Percentiles rank a stretch among this genome's conserved stretches.
These are phyloP conservation scores for Hygrocybe coccinea DNA, from an alignment of 768 basidiomycete genomes.

Conservation along the genomic window DNA sequence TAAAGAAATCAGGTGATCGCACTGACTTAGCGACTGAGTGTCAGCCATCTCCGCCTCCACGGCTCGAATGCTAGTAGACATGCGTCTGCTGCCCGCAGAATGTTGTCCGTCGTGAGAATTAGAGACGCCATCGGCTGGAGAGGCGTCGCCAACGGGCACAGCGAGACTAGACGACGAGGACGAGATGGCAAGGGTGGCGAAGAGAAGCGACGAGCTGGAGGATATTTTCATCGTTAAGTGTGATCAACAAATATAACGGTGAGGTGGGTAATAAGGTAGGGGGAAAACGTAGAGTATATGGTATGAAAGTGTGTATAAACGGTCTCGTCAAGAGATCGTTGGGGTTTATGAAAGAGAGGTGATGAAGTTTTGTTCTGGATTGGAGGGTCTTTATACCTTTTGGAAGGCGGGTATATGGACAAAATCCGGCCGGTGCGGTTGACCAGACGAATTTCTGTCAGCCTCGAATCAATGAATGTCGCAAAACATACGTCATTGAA, in stretches of 20 bases:
- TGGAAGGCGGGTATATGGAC: too few relatives aligned
- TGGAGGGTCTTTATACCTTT: constrained; percentile 4
- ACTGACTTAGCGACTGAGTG: not conserved
- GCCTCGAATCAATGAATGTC: not conserved
- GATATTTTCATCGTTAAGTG: constrained; percentile 41
- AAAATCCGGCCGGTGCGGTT: not conserved
- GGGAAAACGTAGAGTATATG: not conserved
- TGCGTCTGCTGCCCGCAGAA: not conserved
- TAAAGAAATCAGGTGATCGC: not conserved
- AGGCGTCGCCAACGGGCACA: constrained; percentile 35
- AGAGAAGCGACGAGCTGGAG: constrained; percentile 43
- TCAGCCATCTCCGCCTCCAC: not conserved
- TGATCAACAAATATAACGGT: constrained; percentile 10
- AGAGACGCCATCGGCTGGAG: not conserved
- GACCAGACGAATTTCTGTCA: not conserved
- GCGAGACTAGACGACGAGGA: constrained; percentile 45
- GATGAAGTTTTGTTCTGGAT: constrained; percentile 2
- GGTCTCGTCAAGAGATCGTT: constrained; percentile 11
- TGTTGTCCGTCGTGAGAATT: not conserved
- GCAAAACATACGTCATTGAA: not conserved
- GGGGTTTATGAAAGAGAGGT: constrained; percentile 16
- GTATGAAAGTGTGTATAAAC: not conserved
- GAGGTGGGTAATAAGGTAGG: constrained; percentile 11
- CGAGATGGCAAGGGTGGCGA: constrained; percentile 47
- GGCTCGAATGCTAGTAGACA: not conserved